These are phyloP conservation scores for Amylocarpus encephaloides DNA, from an alignment of 2,329 filamentous ascomycete genomes.

Conservation along the genomic window DNA sequence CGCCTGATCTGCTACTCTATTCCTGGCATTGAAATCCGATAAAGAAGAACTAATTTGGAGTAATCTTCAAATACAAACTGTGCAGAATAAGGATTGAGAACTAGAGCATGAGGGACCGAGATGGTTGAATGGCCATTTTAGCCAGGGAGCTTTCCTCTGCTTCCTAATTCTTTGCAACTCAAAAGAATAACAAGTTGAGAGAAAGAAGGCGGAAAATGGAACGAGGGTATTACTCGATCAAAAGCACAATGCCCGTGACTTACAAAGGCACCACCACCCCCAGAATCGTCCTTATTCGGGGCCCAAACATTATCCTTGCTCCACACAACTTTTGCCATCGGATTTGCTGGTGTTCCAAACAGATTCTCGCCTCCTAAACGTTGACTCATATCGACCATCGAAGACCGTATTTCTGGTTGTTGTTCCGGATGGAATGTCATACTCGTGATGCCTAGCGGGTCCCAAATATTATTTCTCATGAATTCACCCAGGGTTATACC, in stretches of 20 bases:
- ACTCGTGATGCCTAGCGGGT: conserved; percentile 9
- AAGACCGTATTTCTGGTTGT: conserved; percentile 6
- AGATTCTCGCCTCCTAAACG: not conserved
- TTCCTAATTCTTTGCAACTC: too few relatives aligned
- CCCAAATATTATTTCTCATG: conserved; percentile 15
- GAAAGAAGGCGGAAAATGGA: not conserved
- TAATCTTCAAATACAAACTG: too few relatives aligned
- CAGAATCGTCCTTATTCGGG: conserved; percentile 1
- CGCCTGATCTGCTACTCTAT: not conserved
- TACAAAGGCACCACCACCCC: conserved; percentile 1
- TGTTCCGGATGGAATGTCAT: conserved; percentile 12
- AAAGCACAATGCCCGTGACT: not conserved
- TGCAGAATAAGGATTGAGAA: too few relatives aligned
- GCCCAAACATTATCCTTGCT: not conserved
- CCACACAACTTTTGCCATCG: conserved; percentile 1
- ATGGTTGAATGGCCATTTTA: too few relatives aligned
- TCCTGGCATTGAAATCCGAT: too few relatives aligned
- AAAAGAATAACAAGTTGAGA: too few relatives aligned
- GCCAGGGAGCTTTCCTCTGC: too few relatives aligned
- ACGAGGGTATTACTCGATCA: too few relatives aligned
- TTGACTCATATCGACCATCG: conserved; percentile 1
- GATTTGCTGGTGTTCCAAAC: not conserved
- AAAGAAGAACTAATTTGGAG: too few relatives aligned
- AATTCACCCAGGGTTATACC: conserved; percentile 6
- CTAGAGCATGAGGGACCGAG: too few relatives aligned